Percentiles rank a stretch among this genome's conserved stretches.
Evolutionary conservation across 495 filamentous ascomycete genomes (phyloP).

Genomic region (Xylaria bambusicola): DNA sequence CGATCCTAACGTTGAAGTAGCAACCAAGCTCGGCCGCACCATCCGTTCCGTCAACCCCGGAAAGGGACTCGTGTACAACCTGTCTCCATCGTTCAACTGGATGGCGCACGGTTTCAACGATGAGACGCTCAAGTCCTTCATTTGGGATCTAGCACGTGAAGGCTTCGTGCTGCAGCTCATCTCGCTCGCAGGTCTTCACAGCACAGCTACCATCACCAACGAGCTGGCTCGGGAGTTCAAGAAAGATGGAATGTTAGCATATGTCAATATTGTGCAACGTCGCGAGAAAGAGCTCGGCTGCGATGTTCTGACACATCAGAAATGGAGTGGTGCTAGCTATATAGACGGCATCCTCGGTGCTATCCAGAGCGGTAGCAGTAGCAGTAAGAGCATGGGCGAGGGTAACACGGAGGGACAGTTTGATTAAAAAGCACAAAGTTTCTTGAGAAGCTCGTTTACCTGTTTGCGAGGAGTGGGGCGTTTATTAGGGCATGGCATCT

Average conservation of each 20-base stretch:
- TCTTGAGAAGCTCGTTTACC: too few relatives aligned
- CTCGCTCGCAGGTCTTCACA: conserved; percentile 87
- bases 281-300: conserved; percentile 90
- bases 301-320: conserved; percentile 96
- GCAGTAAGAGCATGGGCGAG: conserved; percentile 80
- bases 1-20: conserved; percentile 77
- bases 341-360: conserved; percentile 91
- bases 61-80: conserved; percentile 95
- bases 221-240: conserved; percentile 84
- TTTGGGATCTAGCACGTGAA: conserved; percentile 93
- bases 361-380: conserved; percentile 87
- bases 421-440: conserved; percentile 35
- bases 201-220: conserved; percentile 80
- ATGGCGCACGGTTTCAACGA: conserved; percentile 89
- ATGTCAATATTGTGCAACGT: conserved; percentile 85
- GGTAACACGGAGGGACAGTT: conserved; percentile 74
- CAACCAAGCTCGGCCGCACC: conserved; percentile 69
- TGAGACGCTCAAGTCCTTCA: conserved; percentile 76
- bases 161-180: conserved; percentile 95
- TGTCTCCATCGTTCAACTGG: conserved; percentile 97
- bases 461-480: background rate
- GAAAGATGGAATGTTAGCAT: conserved; percentile 90
- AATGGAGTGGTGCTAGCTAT: conserved; percentile 92
- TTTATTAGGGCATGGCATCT: conserved; percentile 1
- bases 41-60: conserved; percentile 66